These are phyloP conservation scores for Penicillium paneum DNA, from an alignment of 2,329 filamentous ascomycete species.

Conservation along the genomic window DNA sequence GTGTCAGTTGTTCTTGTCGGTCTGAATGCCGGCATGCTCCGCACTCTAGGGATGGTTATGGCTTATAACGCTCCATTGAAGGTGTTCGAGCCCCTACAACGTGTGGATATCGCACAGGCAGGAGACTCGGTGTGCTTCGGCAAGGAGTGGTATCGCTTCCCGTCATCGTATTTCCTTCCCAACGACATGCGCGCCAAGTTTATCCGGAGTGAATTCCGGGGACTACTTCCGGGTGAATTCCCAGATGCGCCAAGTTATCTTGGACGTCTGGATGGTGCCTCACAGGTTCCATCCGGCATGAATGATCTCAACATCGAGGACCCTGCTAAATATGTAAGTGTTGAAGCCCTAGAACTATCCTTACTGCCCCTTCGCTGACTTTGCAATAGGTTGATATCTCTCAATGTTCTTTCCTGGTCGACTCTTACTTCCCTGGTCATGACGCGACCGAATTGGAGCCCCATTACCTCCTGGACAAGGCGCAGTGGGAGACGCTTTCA, in stretches of 20 bases:
- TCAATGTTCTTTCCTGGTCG: slow-evolving; percentile 78
- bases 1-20: slow-evolving; percentile 60
- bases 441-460: slow-evolving; percentile 68
- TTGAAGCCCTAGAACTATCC: neutral
- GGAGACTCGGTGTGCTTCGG: slow-evolving; percentile 80
- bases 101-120: slow-evolving; percentile 51
- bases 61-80: slow-evolving; percentile 81
- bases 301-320: slow-evolving; percentile 92
- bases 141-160: slow-evolving; percentile 98
- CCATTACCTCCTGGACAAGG: slow-evolving; percentile 68
- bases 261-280: slow-evolving; percentile 78
- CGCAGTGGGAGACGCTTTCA: slow-evolving; percentile 73
- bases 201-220: slow-evolving; percentile 82
- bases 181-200: slow-evolving; percentile 82
- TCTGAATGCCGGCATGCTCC: slow-evolving; percentile 64
- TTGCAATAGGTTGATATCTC: slow-evolving; percentile 59
- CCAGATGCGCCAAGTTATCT: slow-evolving; percentile 67
- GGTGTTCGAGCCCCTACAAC: slow-evolving; percentile 50
- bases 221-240: slow-evolving; percentile 87
- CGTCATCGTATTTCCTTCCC: slow-evolving; percentile 86
- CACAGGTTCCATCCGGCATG: slow-evolving; percentile 76
- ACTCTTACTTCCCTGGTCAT: slow-evolving; percentile 70
- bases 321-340: slow-evolving; percentile 72
- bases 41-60: slow-evolving; percentile 72
- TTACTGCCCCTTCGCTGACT: slow-evolving; percentile 7